Evolutionary conservation across 2,329 filamentous ascomycete genomes (phyloP).

Genomic region (Niveomyces coronatus): DNA sequence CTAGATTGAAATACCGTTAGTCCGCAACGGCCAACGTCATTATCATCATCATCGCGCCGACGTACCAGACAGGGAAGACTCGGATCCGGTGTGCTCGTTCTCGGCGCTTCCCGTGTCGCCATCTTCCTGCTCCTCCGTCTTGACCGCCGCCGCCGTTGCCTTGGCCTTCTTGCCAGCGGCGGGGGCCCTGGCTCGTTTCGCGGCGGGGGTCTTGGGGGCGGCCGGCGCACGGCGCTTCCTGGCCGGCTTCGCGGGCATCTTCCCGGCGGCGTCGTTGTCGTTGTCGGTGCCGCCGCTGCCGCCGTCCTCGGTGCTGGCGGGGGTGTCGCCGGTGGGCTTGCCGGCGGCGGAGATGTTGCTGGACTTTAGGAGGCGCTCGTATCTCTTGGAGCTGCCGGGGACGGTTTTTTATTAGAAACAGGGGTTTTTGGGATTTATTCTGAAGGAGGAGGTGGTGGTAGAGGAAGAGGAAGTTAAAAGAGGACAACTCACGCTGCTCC

Average conservation of each 20-base stretch:
- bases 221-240: conserved; percentile 9
- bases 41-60: not conserved
- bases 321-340: conserved; percentile 3
- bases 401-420: not conserved
- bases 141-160: conserved; percentile 11
- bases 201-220: conserved; percentile 13
- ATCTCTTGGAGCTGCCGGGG: conserved; percentile 57
- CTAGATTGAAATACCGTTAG: not conserved
- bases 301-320: conserved; percentile 11
- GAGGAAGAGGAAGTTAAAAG: not conserved
- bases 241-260: not conserved
- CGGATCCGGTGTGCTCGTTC: conserved; percentile 17
- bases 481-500: conserved; percentile 55
- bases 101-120: conserved; percentile 12
- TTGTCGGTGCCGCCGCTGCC: conserved; percentile 8
- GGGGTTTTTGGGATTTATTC: not conserved
- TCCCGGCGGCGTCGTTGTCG: conserved; percentile 5
- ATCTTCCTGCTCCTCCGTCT: conserved; percentile 8
- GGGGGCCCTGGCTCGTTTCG: conserved; percentile 18
- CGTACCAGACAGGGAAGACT: conserved; percentile 19
- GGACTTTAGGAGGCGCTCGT: conserved; percentile 54
- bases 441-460: not conserved
- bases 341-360: conserved; percentile 32
- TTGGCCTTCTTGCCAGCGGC: conserved; percentile 11
- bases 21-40: not conserved